phyloP scores from a whole-genome alignment of 2,329 filamentous ascomycete genomes.

The Thyridium curvatum region DNA sequence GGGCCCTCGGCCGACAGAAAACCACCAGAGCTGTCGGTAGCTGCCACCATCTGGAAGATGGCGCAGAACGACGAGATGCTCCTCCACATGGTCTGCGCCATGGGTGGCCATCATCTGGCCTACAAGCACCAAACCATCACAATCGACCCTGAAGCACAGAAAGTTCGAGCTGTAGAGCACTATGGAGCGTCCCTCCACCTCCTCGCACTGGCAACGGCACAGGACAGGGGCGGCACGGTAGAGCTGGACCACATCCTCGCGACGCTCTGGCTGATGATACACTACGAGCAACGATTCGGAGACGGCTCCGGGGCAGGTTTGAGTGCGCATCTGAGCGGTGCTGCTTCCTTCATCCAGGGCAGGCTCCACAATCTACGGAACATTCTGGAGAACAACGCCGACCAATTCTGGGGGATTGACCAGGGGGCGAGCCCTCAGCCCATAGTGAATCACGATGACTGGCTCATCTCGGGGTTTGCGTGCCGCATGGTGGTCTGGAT shows the following conservation, averaged over 20 bases:
- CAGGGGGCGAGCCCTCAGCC: slow-evolving; percentile 13
- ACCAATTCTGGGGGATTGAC: background rate
- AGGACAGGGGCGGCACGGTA: slow-evolving; percentile 9
- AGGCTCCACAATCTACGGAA: slow-evolving; percentile 9
- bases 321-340: slow-evolving; percentile 22
- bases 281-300: slow-evolving; percentile 30
- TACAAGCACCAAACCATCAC: slow-evolving; percentile 4
- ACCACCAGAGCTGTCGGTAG: too few species aligned
- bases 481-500: slow-evolving; percentile 20
- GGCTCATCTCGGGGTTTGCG: too few species aligned
- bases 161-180: slow-evolving; percentile 14
- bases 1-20: too few species aligned
- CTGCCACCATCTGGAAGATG: too few species aligned
- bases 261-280: slow-evolving; percentile 25
- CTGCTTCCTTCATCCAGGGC: slow-evolving; percentile 21
- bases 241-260: slow-evolving; percentile 23
- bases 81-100: too few species aligned
- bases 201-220: slow-evolving; percentile 20
- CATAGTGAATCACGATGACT: slow-evolving; percentile 22
- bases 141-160: background rate
- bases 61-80: too few species aligned
- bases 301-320: slow-evolving; percentile 19
- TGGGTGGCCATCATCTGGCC: too few species aligned
- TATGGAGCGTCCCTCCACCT: slow-evolving; percentile 22
- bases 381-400: background rate